Base-by-base conservation (phyloP, 768 basidiomycete genomes). In the Megacollybia marginata region DNA sequence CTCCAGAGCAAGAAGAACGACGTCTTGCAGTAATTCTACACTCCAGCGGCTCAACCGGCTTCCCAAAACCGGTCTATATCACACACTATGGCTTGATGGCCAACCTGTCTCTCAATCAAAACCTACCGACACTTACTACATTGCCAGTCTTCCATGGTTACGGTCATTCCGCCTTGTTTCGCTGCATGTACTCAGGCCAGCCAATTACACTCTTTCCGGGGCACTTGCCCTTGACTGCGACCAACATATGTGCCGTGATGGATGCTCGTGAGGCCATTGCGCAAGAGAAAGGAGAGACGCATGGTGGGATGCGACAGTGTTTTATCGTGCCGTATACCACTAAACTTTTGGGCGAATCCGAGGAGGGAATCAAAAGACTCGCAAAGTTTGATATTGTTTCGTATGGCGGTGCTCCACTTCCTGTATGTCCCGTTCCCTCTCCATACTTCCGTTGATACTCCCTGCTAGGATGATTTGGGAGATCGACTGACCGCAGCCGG, bases 371-470 rank as follows among this genome's bases (percentile, higher is more conserved):
- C 10, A 51, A 63, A 3, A 59, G 65, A 11, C 65, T 82, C 4
- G 63, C 58, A 16, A 56, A 59, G 12, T 75, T 80, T 55, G 70
- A 78, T 42, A 55, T 74, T n/a, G 75, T 79, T 28, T 68, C 66
- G 18, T 79, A 70, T 52, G 76, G 73, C 28, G 80, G 80, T 1
- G 73, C 74, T 11, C 65, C 80, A 4, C 68, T 79, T 42, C 76
- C 80, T 6, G 59, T 59, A 50, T 19, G 55, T 13, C 31, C 18
- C 7, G 4, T 33, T 47, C 10, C 18, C 13, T 50, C 8, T 19
- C 8, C 7, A 7, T 15, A 19, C 19, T 19, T 40, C 38, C 15
- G 19, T 46, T 51, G 5, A 13, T 52, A 7, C 19, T 19, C 33
- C 23, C 33, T 20, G 4, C 7, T 36, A 62, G 44, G 69, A 77